Percentiles rank a stretch among this genome's conserved stretches.
Conservation (phyloP, 805 yeast species). For the Hemisphaericaspora nanyangensis region DNA sequence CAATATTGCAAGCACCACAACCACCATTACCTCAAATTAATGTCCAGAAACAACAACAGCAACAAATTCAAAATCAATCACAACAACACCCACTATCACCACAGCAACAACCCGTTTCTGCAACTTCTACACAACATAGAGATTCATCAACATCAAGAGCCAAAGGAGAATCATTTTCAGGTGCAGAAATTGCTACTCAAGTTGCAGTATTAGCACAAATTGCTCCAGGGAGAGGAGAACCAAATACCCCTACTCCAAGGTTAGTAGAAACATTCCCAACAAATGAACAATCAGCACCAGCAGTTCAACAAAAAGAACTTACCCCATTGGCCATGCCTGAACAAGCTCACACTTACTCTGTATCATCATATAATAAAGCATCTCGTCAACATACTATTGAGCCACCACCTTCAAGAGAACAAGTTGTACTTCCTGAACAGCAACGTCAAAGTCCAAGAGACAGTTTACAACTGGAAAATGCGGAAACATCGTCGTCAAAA, state of each 20-base stretch:
- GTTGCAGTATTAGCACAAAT: conserved; percentile 5
- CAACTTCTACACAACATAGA: neutral
- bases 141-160: neutral
- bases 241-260: conserved; percentile 14
- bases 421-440: conserved; percentile 21
- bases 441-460: conserved; percentile 25
- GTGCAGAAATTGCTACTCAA: conserved; percentile 6
- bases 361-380: conserved; percentile 14
- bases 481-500: conserved; percentile 30
- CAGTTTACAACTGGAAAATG: conserved; percentile 8
- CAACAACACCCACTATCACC: neutral
- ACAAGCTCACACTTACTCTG: conserved; percentile 35
- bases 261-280: conserved; percentile 11
- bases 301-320: conserved; percentile 7
- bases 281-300: conserved; percentile 9
- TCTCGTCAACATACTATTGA: neutral
- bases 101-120: neutral
- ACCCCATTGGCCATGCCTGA: conserved; percentile 28
- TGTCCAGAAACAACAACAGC: conserved; percentile 6
- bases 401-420: conserved; percentile 4
- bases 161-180: neutral
- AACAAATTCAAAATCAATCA: conserved; percentile 1
- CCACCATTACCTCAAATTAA: conserved; percentile 1
- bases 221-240: conserved; percentile 6
- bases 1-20: conserved; percentile 9